Percentiles rank a stretch among this genome's conserved stretches.
These are phyloP conservation scores for sunflower (Helianthus annuus) DNA, from an alignment of 129 eudicot species.

Conservation along the genomic window HanXRQr2.0-SUNRISE NC_035435.2:62084004-62084503, in stretches of 20 bases:
- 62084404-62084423: slow-evolving; percentile 1
- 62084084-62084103: slow-evolving; percentile 98
- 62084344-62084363: slow-evolving; percentile 84
- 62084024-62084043: slow-evolving; percentile 53
- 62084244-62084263: background rate
- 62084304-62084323: slow-evolving; percentile 90
- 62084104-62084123: slow-evolving; percentile 93
- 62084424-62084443: slow-evolving; percentile 21
- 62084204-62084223: slow-evolving; percentile 22
- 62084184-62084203: slow-evolving; percentile 90
- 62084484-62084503: slow-evolving; percentile 95
- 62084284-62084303: slow-evolving; percentile 8
- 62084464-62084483: slow-evolving; percentile 71
- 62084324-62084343: slow-evolving; percentile 92
- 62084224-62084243: background rate
- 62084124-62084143: slow-evolving; percentile 76
- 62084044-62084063: slow-evolving; percentile 65
- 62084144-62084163: slow-evolving; percentile 92
- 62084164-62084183: slow-evolving; percentile 78
- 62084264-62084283: background rate
- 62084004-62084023: slow-evolving; percentile 12
- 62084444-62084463: slow-evolving; percentile 65
- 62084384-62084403: slow-evolving; percentile 21
- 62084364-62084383: slow-evolving; percentile 82
- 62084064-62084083: slow-evolving; percentile 87